A percentile compares a stretch with the other conserved stretches of the same genome.
Conservation (phyloP, 2,329 filamentous ascomycete species). For the Trichoderma semiorbis region DNA sequence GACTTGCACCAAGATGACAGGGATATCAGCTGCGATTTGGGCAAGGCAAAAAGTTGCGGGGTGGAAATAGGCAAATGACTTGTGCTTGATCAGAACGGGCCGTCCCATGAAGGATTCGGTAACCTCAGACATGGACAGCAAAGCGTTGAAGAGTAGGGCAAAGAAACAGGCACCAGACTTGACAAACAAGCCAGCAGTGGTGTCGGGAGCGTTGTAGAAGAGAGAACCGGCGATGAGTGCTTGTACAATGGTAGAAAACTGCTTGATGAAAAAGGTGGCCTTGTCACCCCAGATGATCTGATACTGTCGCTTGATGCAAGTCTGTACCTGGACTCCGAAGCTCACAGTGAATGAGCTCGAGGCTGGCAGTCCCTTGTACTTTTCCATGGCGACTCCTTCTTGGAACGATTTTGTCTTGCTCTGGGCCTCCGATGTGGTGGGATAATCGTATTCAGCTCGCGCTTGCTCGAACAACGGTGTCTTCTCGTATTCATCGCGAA, state of each 20-base stretch:
- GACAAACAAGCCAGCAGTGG: constrained; percentile 58
- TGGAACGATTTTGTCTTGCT: constrained; percentile 52
- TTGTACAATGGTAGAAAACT: constrained; percentile 53
- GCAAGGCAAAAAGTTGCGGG: constrained; percentile 58
- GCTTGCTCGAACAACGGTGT: constrained; percentile 49
- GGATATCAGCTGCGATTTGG: constrained; percentile 52
- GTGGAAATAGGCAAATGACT: constrained; percentile 54
- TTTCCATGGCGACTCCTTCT: constrained; percentile 50
- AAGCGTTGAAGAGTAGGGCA: constrained; percentile 57
- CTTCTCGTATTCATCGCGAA: constrained; percentile 50
- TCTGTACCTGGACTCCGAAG: constrained; percentile 53
- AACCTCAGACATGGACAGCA: constrained; percentile 65
- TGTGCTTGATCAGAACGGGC: constrained; percentile 57
- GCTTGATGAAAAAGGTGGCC: constrained; percentile 60
- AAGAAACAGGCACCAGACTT: constrained; percentile 65
- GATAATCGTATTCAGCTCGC: constrained; percentile 55
- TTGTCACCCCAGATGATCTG: constrained; percentile 65
- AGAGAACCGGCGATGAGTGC: constrained; percentile 63
- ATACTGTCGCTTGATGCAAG: constrained; percentile 58
- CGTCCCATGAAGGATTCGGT: constrained; percentile 59
- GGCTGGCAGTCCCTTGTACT: constrained; percentile 50
- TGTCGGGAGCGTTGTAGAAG: constrained; percentile 61
- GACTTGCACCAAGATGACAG: constrained; percentile 56
- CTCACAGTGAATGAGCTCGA: constrained; percentile 55
- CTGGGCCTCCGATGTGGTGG: constrained; percentile 46